phyloP scores from a whole-genome alignment of 768 basidiomycete species.

The Tricholomella constricta region DNA sequence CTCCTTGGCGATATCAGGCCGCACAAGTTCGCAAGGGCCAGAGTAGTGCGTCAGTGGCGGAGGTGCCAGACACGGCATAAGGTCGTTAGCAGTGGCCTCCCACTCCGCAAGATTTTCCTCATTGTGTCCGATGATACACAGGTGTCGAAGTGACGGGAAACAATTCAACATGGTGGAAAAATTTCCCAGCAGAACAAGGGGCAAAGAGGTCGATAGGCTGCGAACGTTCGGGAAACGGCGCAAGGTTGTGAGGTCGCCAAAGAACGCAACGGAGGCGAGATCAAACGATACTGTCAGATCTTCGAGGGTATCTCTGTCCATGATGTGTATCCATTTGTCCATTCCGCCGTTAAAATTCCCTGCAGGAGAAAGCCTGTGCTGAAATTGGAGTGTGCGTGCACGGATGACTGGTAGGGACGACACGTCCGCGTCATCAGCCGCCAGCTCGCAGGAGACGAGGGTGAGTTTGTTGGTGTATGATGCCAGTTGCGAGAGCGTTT shows the following conservation, averaged over 20 bases:
- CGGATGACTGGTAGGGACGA: not conserved
- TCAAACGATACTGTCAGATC: not conserved
- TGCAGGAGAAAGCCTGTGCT: not conserved
- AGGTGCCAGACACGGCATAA: not conserved
- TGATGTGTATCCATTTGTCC: not conserved
- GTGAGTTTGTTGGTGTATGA: not conserved
- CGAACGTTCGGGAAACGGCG: not conserved
- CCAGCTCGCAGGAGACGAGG: not conserved
- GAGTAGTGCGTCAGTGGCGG: not conserved
- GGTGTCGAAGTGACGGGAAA: conserved; percentile 1
- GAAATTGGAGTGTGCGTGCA: not conserved
- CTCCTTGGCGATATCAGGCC: not conserved
- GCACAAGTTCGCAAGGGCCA: conserved; percentile 6
- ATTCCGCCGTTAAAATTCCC: not conserved
- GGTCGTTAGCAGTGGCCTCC: not conserved
- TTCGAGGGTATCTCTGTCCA: not conserved
- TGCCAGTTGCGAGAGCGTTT: not conserved
- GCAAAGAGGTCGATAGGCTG: not conserved
- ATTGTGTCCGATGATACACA: not conserved
- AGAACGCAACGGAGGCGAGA: not conserved
- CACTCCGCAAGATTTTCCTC: too few species aligned
- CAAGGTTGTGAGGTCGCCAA: not conserved
- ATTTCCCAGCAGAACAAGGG: not conserved
- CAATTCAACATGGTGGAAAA: not conserved
- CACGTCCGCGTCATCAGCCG: too few species aligned